Percentiles rank a stretch among this genome's conserved stretches.
Conservation (phyloP, 805 yeast species). For the Helenozyma baotianmanensis region DNA sequence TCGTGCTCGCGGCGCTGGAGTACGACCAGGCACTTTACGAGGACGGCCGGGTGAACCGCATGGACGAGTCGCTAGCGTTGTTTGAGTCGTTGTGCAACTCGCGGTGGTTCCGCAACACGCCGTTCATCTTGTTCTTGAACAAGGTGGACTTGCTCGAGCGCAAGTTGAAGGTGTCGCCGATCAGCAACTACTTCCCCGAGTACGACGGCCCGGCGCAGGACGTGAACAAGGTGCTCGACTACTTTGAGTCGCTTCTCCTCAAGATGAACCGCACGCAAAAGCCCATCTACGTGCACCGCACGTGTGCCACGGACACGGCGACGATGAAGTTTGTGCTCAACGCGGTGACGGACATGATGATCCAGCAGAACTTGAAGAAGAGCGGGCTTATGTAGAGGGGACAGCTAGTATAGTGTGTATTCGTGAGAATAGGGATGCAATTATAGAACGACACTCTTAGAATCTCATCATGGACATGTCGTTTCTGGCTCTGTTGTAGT, state of each 20-base stretch:
- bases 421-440: constrained; percentile 15
- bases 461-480: constrained; percentile 86
- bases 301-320: constrained; percentile 91
- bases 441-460: constrained; percentile 23
- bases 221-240: constrained; percentile 62
- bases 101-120: constrained; percentile 78
- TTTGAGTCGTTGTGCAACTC: constrained; percentile 84
- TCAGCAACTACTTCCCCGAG: constrained; percentile 72
- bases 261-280: constrained; percentile 59
- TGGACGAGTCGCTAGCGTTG: constrained; percentile 82
- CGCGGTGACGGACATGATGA: constrained; percentile 88
- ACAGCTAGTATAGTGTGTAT: neutral
- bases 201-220: constrained; percentile 61
- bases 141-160: constrained; percentile 77
- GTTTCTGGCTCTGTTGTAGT: constrained; percentile 81
- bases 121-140: constrained; percentile 84
- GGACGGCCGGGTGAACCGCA: constrained; percentile 82
- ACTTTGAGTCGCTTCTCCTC: constrained; percentile 65
- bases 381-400: constrained; percentile 59
- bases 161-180: constrained; percentile 63
- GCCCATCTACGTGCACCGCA: constrained; percentile 85
- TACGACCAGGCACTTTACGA: constrained; percentile 90
- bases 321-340: constrained; percentile 86
- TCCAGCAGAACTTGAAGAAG: constrained; percentile 73
- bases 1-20: constrained; percentile 86